These are phyloP conservation scores for Neoscytalidium dimidiatum DNA, from an alignment of 2,329 filamentous ascomycete species.

Conservation along the genomic window DNA sequence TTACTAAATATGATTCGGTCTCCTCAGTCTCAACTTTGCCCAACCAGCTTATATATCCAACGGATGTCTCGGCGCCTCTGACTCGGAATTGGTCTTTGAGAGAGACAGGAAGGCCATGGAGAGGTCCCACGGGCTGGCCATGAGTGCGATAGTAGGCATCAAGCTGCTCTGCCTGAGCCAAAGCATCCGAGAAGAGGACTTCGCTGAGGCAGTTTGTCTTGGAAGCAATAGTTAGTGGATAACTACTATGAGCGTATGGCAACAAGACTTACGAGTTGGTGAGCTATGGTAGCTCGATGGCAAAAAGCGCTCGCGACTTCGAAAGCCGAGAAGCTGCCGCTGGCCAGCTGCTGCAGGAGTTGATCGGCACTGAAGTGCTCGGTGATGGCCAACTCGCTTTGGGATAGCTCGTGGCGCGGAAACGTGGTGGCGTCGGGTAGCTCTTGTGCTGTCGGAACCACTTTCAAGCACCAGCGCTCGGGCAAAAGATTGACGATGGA, in stretches of 20 bases:
- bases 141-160: slow-evolving; percentile 42
- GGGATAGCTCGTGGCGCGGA: slow-evolving; percentile 50
- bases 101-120: slow-evolving; percentile 51
- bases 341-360: slow-evolving; percentile 23
- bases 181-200: slow-evolving; percentile 50
- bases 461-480: slow-evolving; percentile 55
- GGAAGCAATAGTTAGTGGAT: neutral
- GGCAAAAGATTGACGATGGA: slow-evolving; percentile 58
- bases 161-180: slow-evolving; percentile 42
- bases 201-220: slow-evolving; percentile 46
- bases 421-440: slow-evolving; percentile 46
- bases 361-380: slow-evolving; percentile 51
- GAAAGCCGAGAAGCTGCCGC: slow-evolving; percentile 58
- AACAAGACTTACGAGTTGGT: slow-evolving; percentile 45
- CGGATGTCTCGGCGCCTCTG: slow-evolving; percentile 46
- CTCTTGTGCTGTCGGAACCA: slow-evolving; percentile 51
- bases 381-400: slow-evolving; percentile 56
- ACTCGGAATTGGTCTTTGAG: slow-evolving; percentile 54
- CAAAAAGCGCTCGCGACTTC: slow-evolving; percentile 59
- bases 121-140: slow-evolving; percentile 44
- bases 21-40: slow-evolving; percentile 59
- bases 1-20: slow-evolving; percentile 60
- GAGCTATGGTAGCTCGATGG: slow-evolving; percentile 54
- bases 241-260: slow-evolving; percentile 49
- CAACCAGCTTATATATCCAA: slow-evolving; percentile 68